These are phyloP conservation scores for Myriosclerotinia curreyana DNA, from an alignment of 2,329 filamentous ascomycete genomes.

Conservation along the genomic window DNA sequence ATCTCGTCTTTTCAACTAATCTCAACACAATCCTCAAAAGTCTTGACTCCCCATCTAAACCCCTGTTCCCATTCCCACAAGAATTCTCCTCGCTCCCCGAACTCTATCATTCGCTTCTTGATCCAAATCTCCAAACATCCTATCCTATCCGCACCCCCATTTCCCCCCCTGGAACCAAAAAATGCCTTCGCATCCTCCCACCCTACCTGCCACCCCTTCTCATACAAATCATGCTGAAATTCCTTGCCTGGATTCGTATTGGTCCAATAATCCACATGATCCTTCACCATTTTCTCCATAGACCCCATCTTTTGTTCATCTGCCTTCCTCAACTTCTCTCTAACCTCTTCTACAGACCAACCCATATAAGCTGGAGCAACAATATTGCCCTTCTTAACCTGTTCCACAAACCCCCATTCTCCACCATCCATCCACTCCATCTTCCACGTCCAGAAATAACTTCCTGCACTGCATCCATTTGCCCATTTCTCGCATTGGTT, in stretches of 20 bases:
- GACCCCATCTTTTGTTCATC: slow-evolving; percentile 41
- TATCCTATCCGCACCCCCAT: slow-evolving; percentile 49
- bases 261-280: slow-evolving; percentile 52
- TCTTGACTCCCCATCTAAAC: slow-evolving; percentile 39
- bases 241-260: slow-evolving; percentile 44
- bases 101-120: slow-evolving; percentile 52
- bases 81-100: slow-evolving; percentile 45
- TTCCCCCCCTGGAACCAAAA: slow-evolving; percentile 44
- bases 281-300: slow-evolving; percentile 41
- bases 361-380: slow-evolving; percentile 42
- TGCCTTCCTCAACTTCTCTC: slow-evolving; percentile 42
- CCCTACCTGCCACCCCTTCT: slow-evolving; percentile 54
- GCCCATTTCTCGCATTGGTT: slow-evolving; percentile 48
- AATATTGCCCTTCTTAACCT: slow-evolving; percentile 47
- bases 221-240: slow-evolving; percentile 53
- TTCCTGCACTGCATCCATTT: slow-evolving; percentile 48
- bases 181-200: slow-evolving; percentile 54
- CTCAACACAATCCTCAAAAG: slow-evolving; percentile 37
- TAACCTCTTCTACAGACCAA: slow-evolving; percentile 42
- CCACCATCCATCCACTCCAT: slow-evolving; percentile 60
- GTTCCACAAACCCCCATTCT: slow-evolving; percentile 57
- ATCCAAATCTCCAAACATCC: slow-evolving; percentile 58
- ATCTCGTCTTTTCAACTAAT: background rate
- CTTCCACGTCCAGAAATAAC: slow-evolving; percentile 59
- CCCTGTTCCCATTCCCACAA: slow-evolving; percentile 45